These are phyloP conservation scores for Tricharina praecox DNA, from an alignment of 495 filamentous ascomycete genomes.

Conservation along the genomic window DNA sequence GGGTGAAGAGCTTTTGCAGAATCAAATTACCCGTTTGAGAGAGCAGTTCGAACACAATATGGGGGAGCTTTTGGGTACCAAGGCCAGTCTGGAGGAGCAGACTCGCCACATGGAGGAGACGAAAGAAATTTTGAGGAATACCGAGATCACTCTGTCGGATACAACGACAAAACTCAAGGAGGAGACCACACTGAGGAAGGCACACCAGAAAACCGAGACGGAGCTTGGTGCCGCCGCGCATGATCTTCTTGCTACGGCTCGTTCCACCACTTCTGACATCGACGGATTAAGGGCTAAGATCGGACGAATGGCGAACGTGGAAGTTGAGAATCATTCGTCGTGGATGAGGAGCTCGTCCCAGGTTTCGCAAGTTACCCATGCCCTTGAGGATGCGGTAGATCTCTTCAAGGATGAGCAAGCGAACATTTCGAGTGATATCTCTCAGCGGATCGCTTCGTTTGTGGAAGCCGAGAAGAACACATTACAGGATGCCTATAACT, in stretches of 20 bases:
- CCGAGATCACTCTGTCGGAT: slow-evolving; percentile 59
- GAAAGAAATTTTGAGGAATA: slow-evolving; percentile 63
- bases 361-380: slow-evolving; percentile 52
- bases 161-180: slow-evolving; percentile 62
- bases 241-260: slow-evolving; percentile 57
- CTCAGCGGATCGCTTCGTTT: slow-evolving; percentile 52
- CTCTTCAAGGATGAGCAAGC: slow-evolving; percentile 54
- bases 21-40: slow-evolving; percentile 71
- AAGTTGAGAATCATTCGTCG: slow-evolving; percentile 52
- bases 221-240: slow-evolving; percentile 52
- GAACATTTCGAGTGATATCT: slow-evolving; percentile 45
- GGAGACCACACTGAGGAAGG: slow-evolving; percentile 61
- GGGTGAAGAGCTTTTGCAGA: slow-evolving; percentile 83
- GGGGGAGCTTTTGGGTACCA: slow-evolving; percentile 64
- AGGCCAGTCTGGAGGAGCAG: slow-evolving; percentile 68
- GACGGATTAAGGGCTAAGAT: slow-evolving; percentile 67
- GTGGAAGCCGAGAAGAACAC: slow-evolving; percentile 53
- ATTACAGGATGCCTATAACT: slow-evolving; percentile 44
- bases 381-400: slow-evolving; percentile 56
- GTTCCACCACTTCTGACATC: slow-evolving; percentile 61
- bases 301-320: slow-evolving; percentile 64
- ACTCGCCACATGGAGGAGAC: slow-evolving; percentile 56
- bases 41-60: slow-evolving; percentile 78
- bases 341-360: slow-evolving; percentile 64
- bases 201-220: slow-evolving; percentile 72